A percentile compares a stretch with the other conserved stretches of the same genome.
These are phyloP conservation scores for Lolium perenne DNA, from an alignment of 176 grass and related monocot species.

Conservation along the genomic window DNA sequence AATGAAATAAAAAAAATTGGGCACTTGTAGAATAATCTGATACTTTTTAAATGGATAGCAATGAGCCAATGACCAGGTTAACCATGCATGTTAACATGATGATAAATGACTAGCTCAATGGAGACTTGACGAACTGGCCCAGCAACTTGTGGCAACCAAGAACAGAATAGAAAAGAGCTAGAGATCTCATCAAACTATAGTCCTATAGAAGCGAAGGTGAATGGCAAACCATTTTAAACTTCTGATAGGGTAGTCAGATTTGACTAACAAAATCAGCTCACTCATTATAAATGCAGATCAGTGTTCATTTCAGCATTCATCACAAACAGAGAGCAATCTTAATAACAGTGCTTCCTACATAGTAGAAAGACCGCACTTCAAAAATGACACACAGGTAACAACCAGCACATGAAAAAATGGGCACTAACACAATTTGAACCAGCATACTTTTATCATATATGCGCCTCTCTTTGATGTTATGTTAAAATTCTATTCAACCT, in stretches of 20 bases:
- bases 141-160: conserved; percentile 4
- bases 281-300: background rate
- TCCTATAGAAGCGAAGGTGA: conserved; percentile 1
- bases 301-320: conserved; percentile 19
- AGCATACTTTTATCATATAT: background rate
- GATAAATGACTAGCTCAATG: background rate
- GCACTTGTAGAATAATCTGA: background rate
- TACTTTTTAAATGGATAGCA: background rate
- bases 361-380: background rate
- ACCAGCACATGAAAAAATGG: background rate
- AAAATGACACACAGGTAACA: background rate
- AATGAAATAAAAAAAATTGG: background rate
- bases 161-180: background rate
- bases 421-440: background rate
- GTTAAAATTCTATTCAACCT: background rate
- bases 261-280: conserved; percentile 1
- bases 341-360: background rate
- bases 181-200: background rate
- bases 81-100: background rate
- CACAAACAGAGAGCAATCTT: background rate
- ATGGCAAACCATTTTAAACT: background rate
- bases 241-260: conserved; percentile 9
- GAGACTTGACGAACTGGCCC: background rate
- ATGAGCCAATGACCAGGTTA: background rate
- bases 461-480: background rate